A percentile compares a stretch with the other conserved stretches of the same genome.
phyloP scores from a whole-genome alignment of 129 eudicot genomes.

The Silybum marianum region DNA sequence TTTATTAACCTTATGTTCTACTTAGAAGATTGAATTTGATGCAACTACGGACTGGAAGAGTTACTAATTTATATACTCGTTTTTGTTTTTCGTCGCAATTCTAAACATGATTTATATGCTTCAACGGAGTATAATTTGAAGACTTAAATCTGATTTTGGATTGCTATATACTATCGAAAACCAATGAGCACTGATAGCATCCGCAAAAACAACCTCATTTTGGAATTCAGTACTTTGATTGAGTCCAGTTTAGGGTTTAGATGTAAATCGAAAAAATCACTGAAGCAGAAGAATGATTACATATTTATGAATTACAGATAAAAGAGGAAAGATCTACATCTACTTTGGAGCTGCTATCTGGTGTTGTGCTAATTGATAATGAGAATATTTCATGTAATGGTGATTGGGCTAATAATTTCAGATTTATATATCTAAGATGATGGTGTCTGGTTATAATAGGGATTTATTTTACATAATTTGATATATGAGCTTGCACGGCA shows the following conservation, averaged over 20 bases:
- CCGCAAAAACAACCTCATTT: neutral
- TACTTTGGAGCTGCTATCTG: neutral
- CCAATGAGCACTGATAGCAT: neutral
- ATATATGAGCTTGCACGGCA: neutral
- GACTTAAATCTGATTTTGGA: neutral
- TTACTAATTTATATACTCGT: neutral
- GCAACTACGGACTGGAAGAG: neutral
- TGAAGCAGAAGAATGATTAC: neutral
- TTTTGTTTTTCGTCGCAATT: neutral
- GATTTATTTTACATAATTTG: neutral
- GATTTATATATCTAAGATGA: neutral
- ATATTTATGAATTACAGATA: neutral
- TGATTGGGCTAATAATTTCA: neutral
- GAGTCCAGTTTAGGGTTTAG: neutral
- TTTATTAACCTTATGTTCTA: neutral
- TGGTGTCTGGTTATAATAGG: neutral
- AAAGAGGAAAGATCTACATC: neutral
- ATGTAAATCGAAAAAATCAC: neutral
- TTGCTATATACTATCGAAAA: neutral
- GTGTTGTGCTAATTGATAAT: neutral
- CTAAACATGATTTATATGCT: neutral
- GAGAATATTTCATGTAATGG: neutral
- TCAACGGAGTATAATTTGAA: neutral
- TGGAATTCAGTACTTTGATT: neutral
- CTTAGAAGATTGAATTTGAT: neutral